Percentiles rank a stretch among this genome's conserved stretches.
These are phyloP conservation scores for Diaporthe sp. DNA, from an alignment of 2,329 filamentous ascomycete genomes.

Conservation along the genomic window DNA sequence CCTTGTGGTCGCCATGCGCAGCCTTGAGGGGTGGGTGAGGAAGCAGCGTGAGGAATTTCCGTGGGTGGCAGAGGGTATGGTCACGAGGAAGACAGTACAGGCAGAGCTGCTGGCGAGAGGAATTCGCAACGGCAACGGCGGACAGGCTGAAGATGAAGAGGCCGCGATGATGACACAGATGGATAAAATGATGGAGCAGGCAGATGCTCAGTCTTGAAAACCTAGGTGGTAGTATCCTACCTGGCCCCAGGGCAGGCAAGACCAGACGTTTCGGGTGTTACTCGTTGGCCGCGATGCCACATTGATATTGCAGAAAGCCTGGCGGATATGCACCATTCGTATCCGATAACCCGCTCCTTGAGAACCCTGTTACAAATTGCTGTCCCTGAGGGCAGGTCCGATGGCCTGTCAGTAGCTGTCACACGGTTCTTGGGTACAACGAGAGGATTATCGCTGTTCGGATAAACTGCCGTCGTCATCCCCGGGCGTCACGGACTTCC, in stretches of 20 bases:
- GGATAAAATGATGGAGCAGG: slow-evolving; percentile 52
- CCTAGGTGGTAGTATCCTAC: neutral
- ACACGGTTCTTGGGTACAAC: neutral
- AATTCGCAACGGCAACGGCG: slow-evolving; percentile 51
- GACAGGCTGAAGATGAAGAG: slow-evolving; percentile 43
- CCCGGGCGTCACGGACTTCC: slow-evolving; percentile 36
- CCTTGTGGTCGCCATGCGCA: slow-evolving; percentile 86
- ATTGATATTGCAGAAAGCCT: neutral
- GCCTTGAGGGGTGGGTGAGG: slow-evolving; percentile 78
- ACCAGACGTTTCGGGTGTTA: neutral
- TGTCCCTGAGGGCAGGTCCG: neutral
- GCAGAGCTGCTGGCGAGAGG: slow-evolving; percentile 71
- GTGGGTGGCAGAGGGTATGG: slow-evolving; percentile 62
- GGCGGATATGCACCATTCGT: neutral
- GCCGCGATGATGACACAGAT: slow-evolving; percentile 56
- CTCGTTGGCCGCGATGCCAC: neutral
- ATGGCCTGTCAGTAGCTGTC: neutral
- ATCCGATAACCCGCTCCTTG: neutral
- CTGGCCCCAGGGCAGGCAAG: too few relatives aligned
- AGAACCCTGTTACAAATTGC: neutral
- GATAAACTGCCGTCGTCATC: neutral
- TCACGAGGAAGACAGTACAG: slow-evolving; percentile 71
- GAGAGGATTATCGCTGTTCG: neutral
- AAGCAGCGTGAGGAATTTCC: slow-evolving; percentile 71
- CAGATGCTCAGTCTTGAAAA: slow-evolving; percentile 44